These are phyloP conservation scores for Tagetes erecta DNA, from an alignment of 129 eudicot genomes.

Conservation along the genomic window DNA sequence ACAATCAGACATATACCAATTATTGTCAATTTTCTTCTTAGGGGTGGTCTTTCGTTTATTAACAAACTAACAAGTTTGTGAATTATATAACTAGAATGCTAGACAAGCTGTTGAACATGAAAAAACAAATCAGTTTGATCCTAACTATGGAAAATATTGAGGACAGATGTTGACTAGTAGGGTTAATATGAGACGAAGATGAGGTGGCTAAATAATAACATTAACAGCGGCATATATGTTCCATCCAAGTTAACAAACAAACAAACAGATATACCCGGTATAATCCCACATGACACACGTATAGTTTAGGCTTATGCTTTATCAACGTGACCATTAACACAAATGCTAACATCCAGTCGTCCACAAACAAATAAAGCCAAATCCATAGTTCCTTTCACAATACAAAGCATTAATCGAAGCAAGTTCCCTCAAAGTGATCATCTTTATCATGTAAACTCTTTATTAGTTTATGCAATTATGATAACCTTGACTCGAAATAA, in stretches of 20 bases:
- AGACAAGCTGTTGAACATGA: background rate
- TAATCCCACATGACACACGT: too few relatives aligned
- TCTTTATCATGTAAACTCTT: background rate
- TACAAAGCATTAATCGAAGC: background rate
- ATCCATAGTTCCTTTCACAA: background rate
- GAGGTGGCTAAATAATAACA: too few relatives aligned
- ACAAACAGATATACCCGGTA: background rate
- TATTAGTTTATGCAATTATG: background rate
- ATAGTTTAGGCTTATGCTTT: background rate
- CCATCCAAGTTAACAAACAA: too few relatives aligned
- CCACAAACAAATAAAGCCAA: background rate
- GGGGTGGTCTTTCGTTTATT: background rate
- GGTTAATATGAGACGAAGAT: too few relatives aligned
- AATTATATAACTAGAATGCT: too few relatives aligned
- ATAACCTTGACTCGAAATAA: background rate
- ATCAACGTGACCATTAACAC: background rate
- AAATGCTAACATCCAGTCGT: background rate
- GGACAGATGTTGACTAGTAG: background rate
- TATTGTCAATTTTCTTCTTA: background rate
- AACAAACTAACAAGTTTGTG: too few relatives aligned
- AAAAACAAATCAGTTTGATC: background rate
- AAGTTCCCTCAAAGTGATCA: constrained; percentile 6
- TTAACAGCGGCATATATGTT: too few relatives aligned
- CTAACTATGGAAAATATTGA: background rate
- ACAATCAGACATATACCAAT: background rate